Conservation (phyloP, 495 filamentous ascomycete genomes). For the Clavariopsis aquatica region DNA sequence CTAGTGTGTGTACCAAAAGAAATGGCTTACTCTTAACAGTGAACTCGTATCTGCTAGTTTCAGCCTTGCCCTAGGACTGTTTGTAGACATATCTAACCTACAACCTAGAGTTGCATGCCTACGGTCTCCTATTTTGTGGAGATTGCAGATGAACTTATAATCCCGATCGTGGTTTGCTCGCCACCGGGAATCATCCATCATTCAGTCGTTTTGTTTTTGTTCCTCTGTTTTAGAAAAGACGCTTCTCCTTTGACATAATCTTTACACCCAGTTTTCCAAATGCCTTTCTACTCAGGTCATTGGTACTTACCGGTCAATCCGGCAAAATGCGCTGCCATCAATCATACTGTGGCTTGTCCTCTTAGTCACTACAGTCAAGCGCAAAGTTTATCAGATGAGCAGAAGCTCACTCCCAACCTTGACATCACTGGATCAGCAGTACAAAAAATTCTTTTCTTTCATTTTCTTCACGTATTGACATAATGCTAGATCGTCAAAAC, state of each 20-base stretch:
- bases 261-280: not conserved
- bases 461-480: not conserved
- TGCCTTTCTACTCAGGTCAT: not conserved
- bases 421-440: constrained; percentile 14
- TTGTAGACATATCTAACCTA: not conserved
- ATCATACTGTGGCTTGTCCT: not conserved
- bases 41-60: not conserved
- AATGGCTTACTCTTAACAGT: not conserved
- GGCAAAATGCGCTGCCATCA: not conserved
- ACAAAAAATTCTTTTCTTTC: not conserved
- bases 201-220: not conserved
- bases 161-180: not conserved
- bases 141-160: not conserved
- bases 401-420: constrained; percentile 10
- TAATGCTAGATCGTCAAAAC: constrained; percentile 10
- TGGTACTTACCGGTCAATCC: constrained; percentile 5
- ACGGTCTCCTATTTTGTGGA: not conserved
- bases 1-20: not conserved
- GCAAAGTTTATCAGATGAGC: constrained; percentile 1
- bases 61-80: not conserved
- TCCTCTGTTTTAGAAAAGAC: not conserved
- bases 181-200: not conserved
- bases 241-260: not conserved
- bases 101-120: not conserved
- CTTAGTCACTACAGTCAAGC: not conserved